These are phyloP conservation scores for Chrysophaeum taylorii DNA, from an alignment of 352 stramenopile species.

Conservation along the genomic window DNA sequence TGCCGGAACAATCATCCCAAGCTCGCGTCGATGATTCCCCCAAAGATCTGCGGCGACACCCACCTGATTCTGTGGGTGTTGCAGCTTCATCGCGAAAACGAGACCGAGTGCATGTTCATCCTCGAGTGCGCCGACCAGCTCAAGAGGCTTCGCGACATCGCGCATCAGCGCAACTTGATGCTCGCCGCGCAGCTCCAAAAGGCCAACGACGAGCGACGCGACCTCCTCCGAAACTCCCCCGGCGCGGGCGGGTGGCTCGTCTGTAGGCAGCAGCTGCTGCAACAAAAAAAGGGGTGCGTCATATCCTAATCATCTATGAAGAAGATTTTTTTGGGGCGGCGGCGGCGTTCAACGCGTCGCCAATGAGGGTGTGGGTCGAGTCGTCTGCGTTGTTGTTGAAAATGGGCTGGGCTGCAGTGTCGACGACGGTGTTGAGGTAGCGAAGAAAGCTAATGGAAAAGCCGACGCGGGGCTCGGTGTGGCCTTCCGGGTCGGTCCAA, in stretches of 20 bases:
- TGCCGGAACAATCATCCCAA: slow-evolving; percentile 28
- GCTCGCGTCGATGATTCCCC: slow-evolving; percentile 32
- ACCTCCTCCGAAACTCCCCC: background rate
- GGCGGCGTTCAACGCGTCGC: background rate
- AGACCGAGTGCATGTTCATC: slow-evolving; percentile 8
- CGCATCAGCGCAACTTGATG: background rate
- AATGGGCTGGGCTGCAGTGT: too few species aligned
- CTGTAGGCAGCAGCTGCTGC: background rate
- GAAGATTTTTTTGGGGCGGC: background rate
- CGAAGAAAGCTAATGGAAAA: too few species aligned
- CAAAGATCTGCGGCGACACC: slow-evolving; percentile 26
- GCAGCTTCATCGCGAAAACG: slow-evolving; percentile 22
- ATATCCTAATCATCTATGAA: background rate
- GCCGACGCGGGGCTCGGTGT: too few species aligned
- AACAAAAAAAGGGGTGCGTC: background rate
- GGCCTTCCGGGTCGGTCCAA: too few species aligned
- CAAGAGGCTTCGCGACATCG: slow-evolving; percentile 10
- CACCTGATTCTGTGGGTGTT: slow-evolving; percentile 38
- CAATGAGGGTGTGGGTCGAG: too few species aligned
- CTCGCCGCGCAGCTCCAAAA: background rate
- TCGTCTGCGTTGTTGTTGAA: too few species aligned
- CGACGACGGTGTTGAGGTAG: too few species aligned
- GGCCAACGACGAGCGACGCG: background rate
- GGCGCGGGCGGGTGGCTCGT: background rate
- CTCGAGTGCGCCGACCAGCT: slow-evolving; percentile 16